phyloP scores from a whole-genome alignment of 768 basidiomycete genomes.

The Boletus rubroflammeus region DNA sequence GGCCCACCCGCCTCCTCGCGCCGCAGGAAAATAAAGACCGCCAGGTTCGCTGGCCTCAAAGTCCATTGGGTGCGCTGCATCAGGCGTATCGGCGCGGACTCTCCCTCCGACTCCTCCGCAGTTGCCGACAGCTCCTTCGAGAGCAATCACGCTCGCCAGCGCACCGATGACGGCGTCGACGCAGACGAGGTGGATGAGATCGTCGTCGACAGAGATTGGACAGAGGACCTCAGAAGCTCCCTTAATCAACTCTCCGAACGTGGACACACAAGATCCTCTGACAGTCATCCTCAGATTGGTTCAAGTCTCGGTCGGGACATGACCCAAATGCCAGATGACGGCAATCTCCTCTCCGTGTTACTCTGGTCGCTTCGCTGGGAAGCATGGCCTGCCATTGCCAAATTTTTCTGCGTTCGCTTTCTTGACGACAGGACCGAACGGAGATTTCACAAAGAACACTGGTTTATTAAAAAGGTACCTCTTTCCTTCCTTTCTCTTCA shows the following conservation, averaged over 20 bases:
- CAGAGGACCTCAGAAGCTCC: constrained; percentile 54
- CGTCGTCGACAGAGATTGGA: constrained; percentile 71
- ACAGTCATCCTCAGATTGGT: constrained; percentile 33
- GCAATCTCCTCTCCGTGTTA: constrained; percentile 30
- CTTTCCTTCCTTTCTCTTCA: not conserved
- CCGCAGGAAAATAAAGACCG: constrained; percentile 35
- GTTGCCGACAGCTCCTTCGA: constrained; percentile 47
- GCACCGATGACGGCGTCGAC: constrained; percentile 30
- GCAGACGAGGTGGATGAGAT: constrained; percentile 60
- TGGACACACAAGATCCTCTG: constrained; percentile 49
- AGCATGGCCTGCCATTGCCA: constrained; percentile 49
- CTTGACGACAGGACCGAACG: constrained; percentile 53
- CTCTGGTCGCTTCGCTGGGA: constrained; percentile 54
- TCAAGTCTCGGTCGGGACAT: constrained; percentile 40
- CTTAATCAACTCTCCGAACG: constrained; percentile 50
- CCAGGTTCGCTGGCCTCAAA: constrained; percentile 37
- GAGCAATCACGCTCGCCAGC: constrained; percentile 31
- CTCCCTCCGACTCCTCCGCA: constrained; percentile 53
- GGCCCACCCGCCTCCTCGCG: constrained; percentile 17
- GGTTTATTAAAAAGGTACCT: constrained; percentile 61
- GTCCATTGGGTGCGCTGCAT: constrained; percentile 50
- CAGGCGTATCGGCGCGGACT: constrained; percentile 53
- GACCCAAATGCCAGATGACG: constrained; percentile 32
- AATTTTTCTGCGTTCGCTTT: constrained; percentile 62
- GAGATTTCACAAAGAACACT: constrained; percentile 59